Base-by-base conservation (phyloP, 2,329 filamentous ascomycete species). In the Taxawa tesnikishii region DNA sequence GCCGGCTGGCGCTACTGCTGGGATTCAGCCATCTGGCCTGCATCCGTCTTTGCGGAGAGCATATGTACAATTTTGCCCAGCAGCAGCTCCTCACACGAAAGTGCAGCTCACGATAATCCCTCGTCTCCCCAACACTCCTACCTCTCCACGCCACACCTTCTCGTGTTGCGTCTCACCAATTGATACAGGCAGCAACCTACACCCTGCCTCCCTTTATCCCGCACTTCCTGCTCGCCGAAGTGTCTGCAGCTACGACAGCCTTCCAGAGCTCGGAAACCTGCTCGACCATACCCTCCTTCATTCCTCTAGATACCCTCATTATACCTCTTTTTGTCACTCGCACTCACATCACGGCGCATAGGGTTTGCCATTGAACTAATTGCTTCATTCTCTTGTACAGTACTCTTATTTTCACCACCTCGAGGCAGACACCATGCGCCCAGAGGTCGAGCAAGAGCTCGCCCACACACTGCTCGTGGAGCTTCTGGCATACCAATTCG, bases 371-470 rank as follows among this genome's bases (percentile, higher is more conserved):
- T n/a, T n/a, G n/a, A n/a, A n/a, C n/a, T n/a, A n/a, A n/a, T n/a
- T n/a, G n/a, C n/a, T n/a, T n/a, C n/a, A n/a, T n/a, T n/a, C n/a
- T n/a, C n/a, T n/a, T n/a, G n/a, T n/a, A n/a, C n/a, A n/a, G n/a
- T n/a, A n/a, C n/a, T n/a, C n/a, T 23, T n/a, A 23, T n/a, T 23
- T n/a, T 23, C n/a, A 23, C 10, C 16, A 19, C 26, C 21, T n/a
- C 9, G 17, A 16, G 15, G 15, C 32, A 23, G 24, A 33, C 34
- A 79, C 51, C 50, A 96, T 96, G 88, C 83, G 83, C 70, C 90
- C 90, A 60, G 90, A 98, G 75, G 72, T 96, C 62, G 88, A 98
- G 77, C 90, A 98, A 66, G 90, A 98, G 70, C 83, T 98, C 61
- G 82, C 90, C 55, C 88, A 98, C 64, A 96, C 88, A 47, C 75